Evolutionary conservation across 306 rosid genomes (phyloP).

Genomic region (Glycine tomentella): DNA sequence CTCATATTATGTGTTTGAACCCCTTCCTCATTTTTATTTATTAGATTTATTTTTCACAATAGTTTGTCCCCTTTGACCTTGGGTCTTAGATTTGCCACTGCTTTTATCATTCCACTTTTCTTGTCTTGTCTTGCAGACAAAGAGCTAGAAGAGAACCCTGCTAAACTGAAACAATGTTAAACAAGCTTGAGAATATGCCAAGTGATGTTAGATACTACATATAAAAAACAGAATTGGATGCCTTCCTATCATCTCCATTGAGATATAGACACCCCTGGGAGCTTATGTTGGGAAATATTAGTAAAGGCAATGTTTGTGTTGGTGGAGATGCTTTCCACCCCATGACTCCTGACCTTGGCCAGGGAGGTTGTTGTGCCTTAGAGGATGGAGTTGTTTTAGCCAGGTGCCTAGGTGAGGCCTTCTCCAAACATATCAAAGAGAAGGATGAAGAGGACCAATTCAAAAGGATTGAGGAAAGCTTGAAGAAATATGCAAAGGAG

Average conservation of each 20-base stretch:
- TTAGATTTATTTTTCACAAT: too few species aligned
- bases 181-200: conserved; percentile 61
- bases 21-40: too few species aligned
- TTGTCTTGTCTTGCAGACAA: conserved; percentile 48
- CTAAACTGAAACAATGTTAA: conserved; percentile 55
- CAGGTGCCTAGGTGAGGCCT: conserved; percentile 65
- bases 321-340: conserved; percentile 82
- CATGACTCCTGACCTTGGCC: conserved; percentile 74
- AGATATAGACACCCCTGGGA: conserved; percentile 73
- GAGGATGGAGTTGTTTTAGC: conserved; percentile 75
- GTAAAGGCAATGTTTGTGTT: conserved; percentile 72
- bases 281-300: conserved; percentile 62
- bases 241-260: conserved; percentile 49
- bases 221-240: conserved; percentile 54
- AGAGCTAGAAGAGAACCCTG: conserved; percentile 50
- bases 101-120: neutral
- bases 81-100: too few species aligned
- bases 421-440: conserved; percentile 18
- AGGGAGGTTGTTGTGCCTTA: conserved; percentile 67
- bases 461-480: conserved; percentile 54
- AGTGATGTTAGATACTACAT: conserved; percentile 49
- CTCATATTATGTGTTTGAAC: too few species aligned
- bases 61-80: too few species aligned
- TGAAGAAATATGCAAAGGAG: conserved; percentile 67
- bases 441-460: conserved; percentile 46